Evolutionary conservation across 2,329 filamentous ascomycete genomes (phyloP).

Genomic region (Colletotrichum sp.): DNA sequence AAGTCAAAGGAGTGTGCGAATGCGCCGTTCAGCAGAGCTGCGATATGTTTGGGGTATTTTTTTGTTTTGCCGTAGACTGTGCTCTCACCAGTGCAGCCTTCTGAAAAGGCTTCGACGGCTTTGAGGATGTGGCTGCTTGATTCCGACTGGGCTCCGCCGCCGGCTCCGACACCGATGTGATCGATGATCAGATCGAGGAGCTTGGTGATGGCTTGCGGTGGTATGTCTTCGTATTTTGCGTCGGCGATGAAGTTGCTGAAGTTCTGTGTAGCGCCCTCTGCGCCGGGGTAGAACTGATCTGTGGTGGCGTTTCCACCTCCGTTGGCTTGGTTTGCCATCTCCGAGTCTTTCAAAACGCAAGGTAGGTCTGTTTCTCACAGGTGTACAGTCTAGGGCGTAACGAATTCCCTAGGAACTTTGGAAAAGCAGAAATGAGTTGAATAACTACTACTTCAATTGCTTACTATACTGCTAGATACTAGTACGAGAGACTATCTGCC

Average conservation of each 20-base stretch:
- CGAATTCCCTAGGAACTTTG: not conserved
- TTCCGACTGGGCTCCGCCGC: constrained; percentile 25
- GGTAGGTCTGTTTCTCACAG: not conserved
- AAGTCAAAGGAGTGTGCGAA: constrained; percentile 48
- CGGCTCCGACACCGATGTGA: constrained; percentile 27
- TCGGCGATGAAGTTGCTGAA: not conserved
- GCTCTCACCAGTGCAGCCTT: constrained; percentile 25
- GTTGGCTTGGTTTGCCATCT: not conserved
- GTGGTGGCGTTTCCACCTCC: not conserved
- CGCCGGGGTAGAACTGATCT: not conserved
- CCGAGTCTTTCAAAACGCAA: not conserved
- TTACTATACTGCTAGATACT: not conserved
- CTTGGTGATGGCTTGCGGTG: constrained; percentile 6
- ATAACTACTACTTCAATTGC: not conserved
- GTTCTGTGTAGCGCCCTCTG: not conserved
- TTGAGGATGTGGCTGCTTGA: constrained; percentile 34
- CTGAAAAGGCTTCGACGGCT: constrained; percentile 32
- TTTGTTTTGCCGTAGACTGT: constrained; percentile 38
- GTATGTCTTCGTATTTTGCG: not conserved
- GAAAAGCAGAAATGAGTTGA: not conserved
- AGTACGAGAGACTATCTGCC: not conserved
- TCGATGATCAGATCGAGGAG: constrained; percentile 28
- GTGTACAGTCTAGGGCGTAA: not conserved
- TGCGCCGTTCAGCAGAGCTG: constrained; percentile 44
- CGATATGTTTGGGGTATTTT: constrained; percentile 39